Conservation (phyloP, 2,329 filamentous ascomycete species). For the Grosmannia huntii region DNA sequence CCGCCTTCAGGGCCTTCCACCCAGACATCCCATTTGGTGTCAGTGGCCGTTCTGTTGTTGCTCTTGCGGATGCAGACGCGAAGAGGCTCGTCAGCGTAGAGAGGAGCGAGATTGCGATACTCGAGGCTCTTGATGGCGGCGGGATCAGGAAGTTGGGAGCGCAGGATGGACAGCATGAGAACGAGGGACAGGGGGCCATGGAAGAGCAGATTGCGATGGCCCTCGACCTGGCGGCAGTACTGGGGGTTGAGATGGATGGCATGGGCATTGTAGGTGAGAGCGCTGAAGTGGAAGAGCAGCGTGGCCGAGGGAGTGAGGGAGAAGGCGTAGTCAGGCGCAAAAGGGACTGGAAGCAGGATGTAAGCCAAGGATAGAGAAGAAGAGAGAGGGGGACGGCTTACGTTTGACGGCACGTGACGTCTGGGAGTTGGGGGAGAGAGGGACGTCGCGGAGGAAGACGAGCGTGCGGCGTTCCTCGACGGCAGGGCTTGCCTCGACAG, state of each 20-base stretch:
- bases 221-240: slow-evolving; percentile 60
- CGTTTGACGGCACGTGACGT: slow-evolving; percentile 13
- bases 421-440: no score
- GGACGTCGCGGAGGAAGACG: slow-evolving; percentile 34
- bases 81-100: slow-evolving; percentile 63
- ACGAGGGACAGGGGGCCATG: slow-evolving; percentile 76
- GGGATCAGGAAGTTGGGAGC: slow-evolving; percentile 16
- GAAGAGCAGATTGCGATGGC: slow-evolving; percentile 62
- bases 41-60: slow-evolving; percentile 23
- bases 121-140: slow-evolving; percentile 42
- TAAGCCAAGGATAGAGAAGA: background rate
- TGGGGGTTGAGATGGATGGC: slow-evolving; percentile 70
- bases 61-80: slow-evolving; percentile 50
- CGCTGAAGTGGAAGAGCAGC: slow-evolving; percentile 82
- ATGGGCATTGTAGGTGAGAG: slow-evolving; percentile 86
- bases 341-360: slow-evolving; percentile 17
- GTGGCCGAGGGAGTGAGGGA: slow-evolving; percentile 51
- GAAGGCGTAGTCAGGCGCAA: slow-evolving; percentile 27
- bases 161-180: slow-evolving; percentile 59
- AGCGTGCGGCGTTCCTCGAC: slow-evolving; percentile 37
- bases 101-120: slow-evolving; percentile 71
- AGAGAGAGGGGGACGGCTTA: slow-evolving; percentile 5
- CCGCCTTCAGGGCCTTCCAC: slow-evolving; percentile 48
- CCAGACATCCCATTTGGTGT: slow-evolving; percentile 47
- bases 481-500: slow-evolving; percentile 13